Evolutionary conservation across 805 yeast genomes (phyloP), one percentile per base, ranked within the genome.

Genomic region (Yamadazyma paraphyllophila): DNA sequence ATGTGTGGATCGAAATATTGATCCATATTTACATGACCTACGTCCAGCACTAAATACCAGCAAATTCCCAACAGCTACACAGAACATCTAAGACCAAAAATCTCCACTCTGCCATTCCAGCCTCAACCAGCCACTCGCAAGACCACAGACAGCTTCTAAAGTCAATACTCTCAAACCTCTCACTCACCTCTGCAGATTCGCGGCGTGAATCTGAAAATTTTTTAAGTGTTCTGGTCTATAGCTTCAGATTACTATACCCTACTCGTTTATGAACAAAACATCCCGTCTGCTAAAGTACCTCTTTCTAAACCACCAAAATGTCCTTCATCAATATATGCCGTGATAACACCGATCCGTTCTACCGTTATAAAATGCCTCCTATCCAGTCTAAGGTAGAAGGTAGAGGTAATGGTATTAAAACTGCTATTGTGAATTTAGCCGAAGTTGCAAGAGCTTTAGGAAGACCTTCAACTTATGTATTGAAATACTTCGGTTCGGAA

Each of bases 291-390:
- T 32, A 24, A 36, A 15, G 31, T 16, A 25, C 16, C 17, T 24
- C 7, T 37, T 25, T 26, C 27, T 31, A 37, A 8, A 12, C 16
- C 32, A 2, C 36, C 47, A 51, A 46, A 7, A 89, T 89, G 96
- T 86, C 96, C 45, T 75, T 82, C 57, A 85, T 92, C 63, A 92
- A 94, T 70, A 92, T 94, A 60, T 85, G 96, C 69, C 90, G 99
- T 77, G 97, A 90, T 63, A 94, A 92, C 76, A 83, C 86, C 61
- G 99, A 94, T 75, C 97, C 97, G 37, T 94, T 94, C 69, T 94
- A 94, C 82, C 96, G 99, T 76, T 94, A 94, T 73, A 94, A 94
- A 76, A 94, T 94, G 99, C 99, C 99, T 64, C 86, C 95, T 36
- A 85, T 94, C 70, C 95, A 88, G 73, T 88, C 97, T 57, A 94